Conservation (phyloP, 2,329 filamentous ascomycete genomes). For the Trichoderma harzianum region DNA sequence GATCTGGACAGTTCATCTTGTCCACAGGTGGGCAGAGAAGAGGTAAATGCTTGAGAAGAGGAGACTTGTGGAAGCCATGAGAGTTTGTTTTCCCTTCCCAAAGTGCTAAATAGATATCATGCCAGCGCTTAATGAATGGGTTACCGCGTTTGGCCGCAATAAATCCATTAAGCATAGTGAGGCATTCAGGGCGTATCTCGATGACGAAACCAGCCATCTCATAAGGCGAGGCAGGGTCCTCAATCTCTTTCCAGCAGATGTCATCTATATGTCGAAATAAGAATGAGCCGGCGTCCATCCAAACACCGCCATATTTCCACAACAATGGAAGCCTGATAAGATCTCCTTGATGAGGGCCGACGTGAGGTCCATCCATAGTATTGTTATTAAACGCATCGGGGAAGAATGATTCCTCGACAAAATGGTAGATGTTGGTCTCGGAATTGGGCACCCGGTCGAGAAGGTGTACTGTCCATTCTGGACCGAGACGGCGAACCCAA, state of each 20-base stretch:
- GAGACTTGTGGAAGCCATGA: conserved; percentile 32
- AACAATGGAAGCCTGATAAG: conserved; percentile 43
- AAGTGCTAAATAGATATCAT: conserved; percentile 35
- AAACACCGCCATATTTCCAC: conserved; percentile 41
- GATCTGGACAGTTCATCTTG: not conserved
- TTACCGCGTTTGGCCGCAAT: conserved; percentile 41
- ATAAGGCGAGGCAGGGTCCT: conserved; percentile 33
- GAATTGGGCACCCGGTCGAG: conserved; percentile 37
- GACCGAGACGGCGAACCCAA: conserved; percentile 35
- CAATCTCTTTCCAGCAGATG: conserved; percentile 41
- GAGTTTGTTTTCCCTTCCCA: conserved; percentile 34
- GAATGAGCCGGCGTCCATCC: conserved; percentile 43
- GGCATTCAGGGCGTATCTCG: conserved; percentile 30
- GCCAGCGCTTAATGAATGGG: conserved; percentile 43
- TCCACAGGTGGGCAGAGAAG: not conserved
- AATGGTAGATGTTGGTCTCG: conserved; percentile 35
- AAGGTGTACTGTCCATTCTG: conserved; percentile 39
- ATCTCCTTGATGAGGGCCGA: conserved; percentile 45
- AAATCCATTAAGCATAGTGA: conserved; percentile 38
- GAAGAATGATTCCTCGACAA: conserved; percentile 33
- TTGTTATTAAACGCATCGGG: conserved; percentile 41
- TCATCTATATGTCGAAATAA: conserved; percentile 40
- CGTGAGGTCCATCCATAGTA: conserved; percentile 42
- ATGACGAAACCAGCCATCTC: conserved; percentile 24
- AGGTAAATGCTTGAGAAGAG: conserved; percentile 23